Conservation (phyloP, 2,329 filamentous ascomycete genomes). For the Simplicillium sp. region DNA sequence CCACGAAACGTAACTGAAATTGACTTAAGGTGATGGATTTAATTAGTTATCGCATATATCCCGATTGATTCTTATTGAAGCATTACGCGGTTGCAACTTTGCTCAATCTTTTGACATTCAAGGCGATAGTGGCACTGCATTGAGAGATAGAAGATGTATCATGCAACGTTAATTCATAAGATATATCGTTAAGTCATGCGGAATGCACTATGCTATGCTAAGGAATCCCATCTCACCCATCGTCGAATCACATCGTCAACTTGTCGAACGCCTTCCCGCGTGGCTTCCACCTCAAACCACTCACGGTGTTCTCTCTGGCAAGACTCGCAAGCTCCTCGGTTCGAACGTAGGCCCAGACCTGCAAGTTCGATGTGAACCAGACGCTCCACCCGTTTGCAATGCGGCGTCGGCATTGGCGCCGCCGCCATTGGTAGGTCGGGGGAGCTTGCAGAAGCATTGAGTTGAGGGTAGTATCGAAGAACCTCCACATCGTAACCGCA, state of each 20-base stretch:
- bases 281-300: slow-evolving; percentile 88
- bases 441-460: slow-evolving; percentile 32
- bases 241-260: slow-evolving; percentile 62
- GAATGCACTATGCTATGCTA: neutral
- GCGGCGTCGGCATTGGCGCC: slow-evolving; percentile 63
- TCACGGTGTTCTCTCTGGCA: slow-evolving; percentile 85
- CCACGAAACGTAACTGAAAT: too few relatives aligned
- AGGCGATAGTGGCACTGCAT: too few relatives aligned
- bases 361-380: slow-evolving; percentile 85
- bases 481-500: slow-evolving; percentile 84
- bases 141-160: too few relatives aligned
- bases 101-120: too few relatives aligned
- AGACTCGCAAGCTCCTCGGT: slow-evolving; percentile 53
- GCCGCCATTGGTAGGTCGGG: slow-evolving; percentile 14
- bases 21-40: too few relatives aligned
- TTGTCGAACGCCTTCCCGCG: slow-evolving; percentile 57
- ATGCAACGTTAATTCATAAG: too few relatives aligned
- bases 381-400: slow-evolving; percentile 80
- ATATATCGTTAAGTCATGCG: too few relatives aligned
- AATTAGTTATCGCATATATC: too few relatives aligned
- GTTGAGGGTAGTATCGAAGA: slow-evolving; percentile 72
- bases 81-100: too few relatives aligned
- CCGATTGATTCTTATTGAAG: too few relatives aligned
- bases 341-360: slow-evolving; percentile 44
- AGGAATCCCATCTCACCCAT: slow-evolving; percentile 72